Conservation (phyloP, 768 basidiomycete species). For the Lactifluus subvellereus region DNA sequence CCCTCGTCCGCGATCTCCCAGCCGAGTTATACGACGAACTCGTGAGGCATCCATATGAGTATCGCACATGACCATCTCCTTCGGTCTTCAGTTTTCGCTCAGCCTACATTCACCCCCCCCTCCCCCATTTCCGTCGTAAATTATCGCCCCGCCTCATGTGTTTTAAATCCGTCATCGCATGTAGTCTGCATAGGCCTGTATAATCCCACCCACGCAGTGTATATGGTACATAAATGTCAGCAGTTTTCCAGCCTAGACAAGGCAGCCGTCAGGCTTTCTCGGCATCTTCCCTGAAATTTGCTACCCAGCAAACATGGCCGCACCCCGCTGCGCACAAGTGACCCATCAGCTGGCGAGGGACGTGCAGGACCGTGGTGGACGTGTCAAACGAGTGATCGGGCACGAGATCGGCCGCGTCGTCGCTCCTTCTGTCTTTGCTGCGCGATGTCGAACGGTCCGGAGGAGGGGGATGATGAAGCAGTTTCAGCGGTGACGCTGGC, state of each 20-base stretch:
- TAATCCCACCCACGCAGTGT: constrained; percentile 7
- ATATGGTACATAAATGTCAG: not conserved
- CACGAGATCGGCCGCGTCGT: not conserved
- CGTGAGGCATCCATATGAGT: constrained; percentile 79
- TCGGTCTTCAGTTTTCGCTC: not conserved
- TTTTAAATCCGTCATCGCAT: constrained; percentile 4
- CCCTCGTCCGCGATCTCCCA: constrained; percentile 87
- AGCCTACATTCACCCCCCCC: not conserved
- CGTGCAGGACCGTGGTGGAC: not conserved
- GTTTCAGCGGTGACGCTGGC: constrained; percentile 21
- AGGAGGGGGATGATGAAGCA: constrained; percentile 4
- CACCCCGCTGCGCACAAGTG: constrained; percentile 76
- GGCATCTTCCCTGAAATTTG: constrained; percentile 27
- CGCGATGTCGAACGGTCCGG: constrained; percentile 23
- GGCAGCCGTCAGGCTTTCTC: constrained; percentile 6
- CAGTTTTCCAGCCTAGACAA: not conserved
- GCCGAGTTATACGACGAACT: constrained; percentile 83
- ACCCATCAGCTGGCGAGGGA: constrained; percentile 35
- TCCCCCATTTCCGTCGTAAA: not conserved
- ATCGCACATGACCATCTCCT: not conserved
- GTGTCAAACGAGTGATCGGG: constrained; percentile 20
- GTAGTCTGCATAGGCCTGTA: constrained; percentile 5
- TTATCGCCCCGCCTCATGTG: constrained; percentile 1
- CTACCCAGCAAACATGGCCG: constrained; percentile 76
- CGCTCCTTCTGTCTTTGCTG: constrained; percentile 23